Percentiles rank a stretch among this genome's conserved stretches.
These are phyloP conservation scores for Ogataea chonburiensis DNA, from an alignment of 805 yeast species.

Conservation along the genomic window DNA sequence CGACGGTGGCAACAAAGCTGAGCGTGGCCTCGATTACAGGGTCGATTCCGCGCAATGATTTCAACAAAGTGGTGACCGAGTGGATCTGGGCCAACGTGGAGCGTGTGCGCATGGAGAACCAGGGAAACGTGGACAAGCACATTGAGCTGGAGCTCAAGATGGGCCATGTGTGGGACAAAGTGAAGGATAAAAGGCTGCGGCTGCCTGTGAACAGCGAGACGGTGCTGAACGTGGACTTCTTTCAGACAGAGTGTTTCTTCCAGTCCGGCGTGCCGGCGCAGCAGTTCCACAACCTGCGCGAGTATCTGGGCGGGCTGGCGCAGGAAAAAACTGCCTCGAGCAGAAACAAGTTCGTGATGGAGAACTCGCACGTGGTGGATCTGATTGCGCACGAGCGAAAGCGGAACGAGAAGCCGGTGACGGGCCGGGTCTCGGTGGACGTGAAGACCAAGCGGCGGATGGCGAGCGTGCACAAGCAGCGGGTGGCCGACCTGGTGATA, in stretches of 20 bases:
- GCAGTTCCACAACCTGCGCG: conserved; percentile 56
- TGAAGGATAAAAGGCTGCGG: conserved; percentile 57
- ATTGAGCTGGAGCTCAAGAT: conserved; percentile 75
- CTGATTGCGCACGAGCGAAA: conserved; percentile 59
- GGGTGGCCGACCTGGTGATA: conserved; percentile 70
- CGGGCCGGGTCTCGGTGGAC: conserved; percentile 66
- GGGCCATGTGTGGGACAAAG: conserved; percentile 67
- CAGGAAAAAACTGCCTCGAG: conserved; percentile 22
- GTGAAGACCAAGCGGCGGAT: conserved; percentile 63
- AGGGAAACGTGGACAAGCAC: conserved; percentile 42
- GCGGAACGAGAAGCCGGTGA: conserved; percentile 62
- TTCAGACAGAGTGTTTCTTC: conserved; percentile 53
- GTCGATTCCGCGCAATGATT: conserved; percentile 73
- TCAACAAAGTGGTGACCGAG: conserved; percentile 76
- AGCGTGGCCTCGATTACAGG: conserved; percentile 59
- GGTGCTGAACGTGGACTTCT: conserved; percentile 48
- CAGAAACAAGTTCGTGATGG: conserved; percentile 50
- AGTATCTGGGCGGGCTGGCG: conserved; percentile 54
- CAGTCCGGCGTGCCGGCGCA: conserved; percentile 65
- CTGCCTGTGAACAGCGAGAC: conserved; percentile 71
- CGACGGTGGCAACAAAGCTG: conserved; percentile 22
- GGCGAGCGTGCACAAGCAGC: conserved; percentile 68
- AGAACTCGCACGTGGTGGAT: conserved; percentile 65
- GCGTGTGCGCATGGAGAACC: conserved; percentile 54
- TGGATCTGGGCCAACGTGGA: conserved; percentile 85